Percentiles rank a stretch among this genome's conserved stretches.
These are phyloP conservation scores for Paraurostyla sp. DNA, from an alignment of 73 alveolate species.

Conservation along the genomic window DNA sequence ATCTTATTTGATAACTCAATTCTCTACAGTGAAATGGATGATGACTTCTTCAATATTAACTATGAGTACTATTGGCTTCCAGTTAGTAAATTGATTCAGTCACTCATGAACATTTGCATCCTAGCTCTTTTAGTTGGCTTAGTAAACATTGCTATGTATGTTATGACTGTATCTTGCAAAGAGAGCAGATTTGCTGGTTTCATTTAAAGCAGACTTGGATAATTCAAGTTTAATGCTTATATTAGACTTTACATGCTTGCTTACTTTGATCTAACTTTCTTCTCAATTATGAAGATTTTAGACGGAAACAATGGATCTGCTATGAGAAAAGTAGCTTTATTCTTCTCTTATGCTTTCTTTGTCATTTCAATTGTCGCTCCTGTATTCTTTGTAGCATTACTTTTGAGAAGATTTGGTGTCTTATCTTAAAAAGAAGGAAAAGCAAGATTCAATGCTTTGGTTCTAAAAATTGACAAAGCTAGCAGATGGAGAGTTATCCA, in stretches of 20 bases:
- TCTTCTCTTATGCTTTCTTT: constrained; percentile 62
- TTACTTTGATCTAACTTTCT: constrained; percentile 56
- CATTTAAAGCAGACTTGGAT: background rate
- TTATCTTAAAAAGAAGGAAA: constrained; percentile 38
- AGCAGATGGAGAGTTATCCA: constrained; percentile 60
- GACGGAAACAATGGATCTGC: constrained; percentile 43
- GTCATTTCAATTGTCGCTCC: constrained; percentile 53
- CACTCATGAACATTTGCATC: constrained; percentile 48
- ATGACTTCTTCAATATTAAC: constrained; percentile 61
- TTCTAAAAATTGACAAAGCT: constrained; percentile 61
- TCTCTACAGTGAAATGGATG: constrained; percentile 33
- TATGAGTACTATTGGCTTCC: constrained; percentile 63
- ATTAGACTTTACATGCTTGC: constrained; percentile 46
- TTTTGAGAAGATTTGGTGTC: constrained; percentile 12
- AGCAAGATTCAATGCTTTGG: constrained; percentile 38
- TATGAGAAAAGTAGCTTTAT: constrained; percentile 48
- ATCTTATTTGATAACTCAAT: constrained; percentile 46
- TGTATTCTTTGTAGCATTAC: constrained; percentile 36
- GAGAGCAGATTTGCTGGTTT: constrained; percentile 8
- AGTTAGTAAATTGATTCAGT: constrained; percentile 35
- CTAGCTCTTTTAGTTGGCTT: constrained; percentile 5
- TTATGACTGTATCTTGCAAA: constrained; percentile 7
- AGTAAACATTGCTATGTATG: background rate
- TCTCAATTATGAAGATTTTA: constrained; percentile 52
- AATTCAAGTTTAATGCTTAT: constrained; percentile 62